phyloP scores from a whole-genome alignment of 139 green algal species.

The Picochlorum sp. region DNA sequence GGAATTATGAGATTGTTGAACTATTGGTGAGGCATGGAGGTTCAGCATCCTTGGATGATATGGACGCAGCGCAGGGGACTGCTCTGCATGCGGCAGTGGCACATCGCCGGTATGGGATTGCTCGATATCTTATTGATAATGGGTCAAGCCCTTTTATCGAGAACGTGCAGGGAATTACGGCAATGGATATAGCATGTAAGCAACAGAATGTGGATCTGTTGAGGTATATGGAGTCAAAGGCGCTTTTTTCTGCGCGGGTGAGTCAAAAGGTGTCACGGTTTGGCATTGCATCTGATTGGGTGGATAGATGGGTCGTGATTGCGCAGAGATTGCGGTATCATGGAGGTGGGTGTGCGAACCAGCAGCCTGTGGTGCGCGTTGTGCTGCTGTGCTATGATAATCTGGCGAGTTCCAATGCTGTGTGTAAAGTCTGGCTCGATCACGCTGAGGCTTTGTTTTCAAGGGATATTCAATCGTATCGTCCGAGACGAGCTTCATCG shows the following conservation, averaged over 20 bases:
- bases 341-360: neutral
- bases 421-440: neutral
- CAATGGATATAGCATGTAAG: slow-evolving; percentile 42
- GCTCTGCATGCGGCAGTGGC: slow-evolving; percentile 37
- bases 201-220: slow-evolving; percentile 26
- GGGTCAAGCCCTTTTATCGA: slow-evolving; percentile 39
- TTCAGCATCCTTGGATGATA: slow-evolving; percentile 11
- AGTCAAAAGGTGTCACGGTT: slow-evolving; percentile 29
- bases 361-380: neutral
- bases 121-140: slow-evolving; percentile 30
- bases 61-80: slow-evolving; percentile 7
- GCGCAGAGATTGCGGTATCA: slow-evolving; percentile 18
- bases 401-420: neutral
- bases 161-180: slow-evolving; percentile 34
- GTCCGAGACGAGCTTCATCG: neutral
- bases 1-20: slow-evolving; percentile 5
- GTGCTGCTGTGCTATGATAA: slow-evolving; percentile 1
- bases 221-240: slow-evolving; percentile 28
- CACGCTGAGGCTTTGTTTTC: neutral
- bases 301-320: slow-evolving; percentile 24
- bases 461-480: neutral
- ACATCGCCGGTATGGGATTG: slow-evolving; percentile 18
- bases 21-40: slow-evolving; percentile 18
- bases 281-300: slow-evolving; percentile 15
- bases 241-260: slow-evolving; percentile 25